phyloP scores from a whole-genome alignment of 345 rosid species.

The Populus tremula region DNA sequence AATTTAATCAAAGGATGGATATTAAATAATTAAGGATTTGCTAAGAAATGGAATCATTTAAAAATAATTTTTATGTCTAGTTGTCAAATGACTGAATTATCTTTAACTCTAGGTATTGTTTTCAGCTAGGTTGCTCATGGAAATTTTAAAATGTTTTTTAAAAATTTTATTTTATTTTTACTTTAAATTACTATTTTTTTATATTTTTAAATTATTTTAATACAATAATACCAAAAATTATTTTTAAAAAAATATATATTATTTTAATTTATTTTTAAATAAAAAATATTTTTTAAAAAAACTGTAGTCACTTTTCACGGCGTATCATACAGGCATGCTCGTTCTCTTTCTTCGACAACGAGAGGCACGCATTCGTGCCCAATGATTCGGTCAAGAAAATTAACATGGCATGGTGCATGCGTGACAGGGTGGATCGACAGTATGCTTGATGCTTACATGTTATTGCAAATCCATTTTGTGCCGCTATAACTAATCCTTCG shows the following conservation, averaged over 20 bases:
- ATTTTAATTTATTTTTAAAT: too few species aligned
- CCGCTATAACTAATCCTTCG: too few species aligned
- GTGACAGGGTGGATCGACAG: background rate
- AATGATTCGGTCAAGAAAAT: background rate
- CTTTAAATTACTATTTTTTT: too few species aligned
- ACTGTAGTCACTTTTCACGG: background rate
- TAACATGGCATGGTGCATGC: background rate
- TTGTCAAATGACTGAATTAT: background rate
- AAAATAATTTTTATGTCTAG: background rate
- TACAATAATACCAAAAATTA: fast-evolving
- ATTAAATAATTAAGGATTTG: background rate
- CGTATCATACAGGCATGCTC: background rate
- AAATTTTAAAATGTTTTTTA: too few species aligned
- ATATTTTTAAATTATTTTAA: too few species aligned
- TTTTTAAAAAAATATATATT: too few species aligned
- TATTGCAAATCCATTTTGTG: too few species aligned
- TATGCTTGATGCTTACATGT: too few species aligned
- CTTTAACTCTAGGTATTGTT: background rate
- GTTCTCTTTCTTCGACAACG: background rate
- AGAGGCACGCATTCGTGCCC: background rate
- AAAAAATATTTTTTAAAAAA: too few species aligned
- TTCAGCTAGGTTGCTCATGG: too few species aligned
- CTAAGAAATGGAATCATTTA: background rate
- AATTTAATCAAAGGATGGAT: background rate
- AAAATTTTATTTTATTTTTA: too few species aligned